Evolutionary conservation across 2,329 filamentous ascomycete genomes (phyloP).

Genomic region (Ceratocystis albifundus): DNA sequence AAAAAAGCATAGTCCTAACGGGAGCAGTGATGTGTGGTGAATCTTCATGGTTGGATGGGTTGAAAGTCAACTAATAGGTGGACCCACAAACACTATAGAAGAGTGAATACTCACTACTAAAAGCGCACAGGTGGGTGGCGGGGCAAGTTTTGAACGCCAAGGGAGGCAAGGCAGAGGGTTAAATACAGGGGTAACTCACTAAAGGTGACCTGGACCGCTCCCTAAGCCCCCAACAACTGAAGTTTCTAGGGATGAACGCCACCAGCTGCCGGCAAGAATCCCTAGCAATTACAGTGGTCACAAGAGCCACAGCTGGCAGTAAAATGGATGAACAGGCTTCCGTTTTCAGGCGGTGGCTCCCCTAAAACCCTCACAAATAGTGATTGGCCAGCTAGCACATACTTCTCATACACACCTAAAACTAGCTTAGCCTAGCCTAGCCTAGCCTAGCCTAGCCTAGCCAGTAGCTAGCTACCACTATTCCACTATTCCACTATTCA

Average conservation of each 20-base stretch:
- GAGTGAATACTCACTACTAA: neutral
- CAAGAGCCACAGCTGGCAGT: neutral
- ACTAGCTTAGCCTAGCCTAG: too few species aligned
- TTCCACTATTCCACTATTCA: slow-evolving; percentile 14
- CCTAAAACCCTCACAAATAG: neutral
- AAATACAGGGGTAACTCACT: neutral
- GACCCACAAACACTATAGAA: neutral
- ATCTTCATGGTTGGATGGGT: neutral
- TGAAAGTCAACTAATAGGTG: neutral
- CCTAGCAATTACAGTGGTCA: slow-evolving; percentile 18
- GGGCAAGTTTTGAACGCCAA: neutral
- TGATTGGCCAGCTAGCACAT: slow-evolving; percentile 10
- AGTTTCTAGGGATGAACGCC: too few species aligned
- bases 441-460: too few species aligned
- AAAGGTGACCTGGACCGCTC: neutral
- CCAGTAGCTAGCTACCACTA: slow-evolving; percentile 4
- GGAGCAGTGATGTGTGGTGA: neutral
- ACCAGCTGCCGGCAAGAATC: neutral
- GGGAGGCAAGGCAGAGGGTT: neutral
- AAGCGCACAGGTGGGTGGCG: neutral
- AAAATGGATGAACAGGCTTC: slow-evolving; percentile 7
- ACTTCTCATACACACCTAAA: slow-evolving; percentile 19
- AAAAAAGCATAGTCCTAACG: too few species aligned
- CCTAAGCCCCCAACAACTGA: too few species aligned
- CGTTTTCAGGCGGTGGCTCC: slow-evolving; percentile 17